A percentile compares a stretch with the other conserved stretches of the same genome.
Conservation (phyloP, 2,329 filamentous ascomycete species). For the Beauveria pseudobassiana region DNA sequence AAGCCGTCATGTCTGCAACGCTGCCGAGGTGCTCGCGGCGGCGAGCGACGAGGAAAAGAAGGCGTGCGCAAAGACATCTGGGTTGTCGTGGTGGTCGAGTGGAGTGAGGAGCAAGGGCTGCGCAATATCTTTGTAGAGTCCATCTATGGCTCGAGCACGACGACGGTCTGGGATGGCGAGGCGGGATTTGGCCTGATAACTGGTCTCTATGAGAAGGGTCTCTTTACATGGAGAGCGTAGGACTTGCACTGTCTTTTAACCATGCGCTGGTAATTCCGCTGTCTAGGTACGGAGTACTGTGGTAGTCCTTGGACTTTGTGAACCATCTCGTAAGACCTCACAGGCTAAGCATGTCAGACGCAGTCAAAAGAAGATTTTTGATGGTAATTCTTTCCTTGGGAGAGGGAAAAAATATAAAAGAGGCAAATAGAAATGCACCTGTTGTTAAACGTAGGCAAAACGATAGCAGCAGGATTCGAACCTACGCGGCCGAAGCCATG, state of each 20-base stretch:
- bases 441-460: not conserved
- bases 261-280: too few relatives aligned
- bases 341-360: too few relatives aligned
- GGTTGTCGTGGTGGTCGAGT: conserved; percentile 25
- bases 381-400: too few relatives aligned
- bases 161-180: conserved; percentile 22
- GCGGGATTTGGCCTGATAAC: conserved; percentile 27
- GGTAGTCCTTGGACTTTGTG: too few relatives aligned
- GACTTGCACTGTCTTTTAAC: not conserved
- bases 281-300: too few relatives aligned
- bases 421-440: too few relatives aligned
- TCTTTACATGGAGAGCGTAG: conserved; percentile 22
- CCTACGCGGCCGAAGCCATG: not conserved
- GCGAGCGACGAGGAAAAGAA: conserved; percentile 13
- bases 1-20: conserved; percentile 28
- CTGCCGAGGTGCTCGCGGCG: conserved; percentile 19
- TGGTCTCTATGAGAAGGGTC: conserved; percentile 31
- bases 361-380: too few relatives aligned
- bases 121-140: conserved; percentile 26
- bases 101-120: conserved; percentile 26
- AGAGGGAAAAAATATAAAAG: too few relatives aligned
- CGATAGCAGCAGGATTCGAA: not conserved
- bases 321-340: too few relatives aligned
- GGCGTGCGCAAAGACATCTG: conserved; percentile 9
- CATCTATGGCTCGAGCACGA: conserved; percentile 28